Base-by-base conservation (phyloP, 805 yeast genomes). In the Starmerella lactis-condensi region DNA sequence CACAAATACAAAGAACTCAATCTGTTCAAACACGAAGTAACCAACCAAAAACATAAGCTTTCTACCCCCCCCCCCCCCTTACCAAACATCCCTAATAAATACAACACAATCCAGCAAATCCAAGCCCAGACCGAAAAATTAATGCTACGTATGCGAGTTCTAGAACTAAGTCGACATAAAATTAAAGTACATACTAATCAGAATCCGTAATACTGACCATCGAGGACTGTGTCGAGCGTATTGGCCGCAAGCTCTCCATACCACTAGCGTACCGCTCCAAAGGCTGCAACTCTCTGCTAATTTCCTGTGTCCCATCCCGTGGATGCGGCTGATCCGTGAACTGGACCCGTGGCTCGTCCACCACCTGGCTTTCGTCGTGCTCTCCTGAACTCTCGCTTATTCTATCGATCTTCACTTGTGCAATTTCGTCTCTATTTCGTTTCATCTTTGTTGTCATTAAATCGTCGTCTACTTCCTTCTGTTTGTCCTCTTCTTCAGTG, bases 171-270 rank as follows among this genome's bases (percentile, higher is more conserved):
- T 27, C 14, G 20, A 9, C 29, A 27, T 15, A 10, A 11, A 23
- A 17, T 17, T 5, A 14, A 27, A 4, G 12, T 6, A 12, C 11
- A 21, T 4, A 5, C 36, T 28, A 41, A 10, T 45, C 49, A n/a
- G 44, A 40, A 29, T 41, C 46, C 5, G 49, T 45, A 11, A 45
- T 28, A 5, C 44, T 38, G 14, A 45, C 37, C 11, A 45, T 34
- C 12, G 49, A 45, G 14, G 43, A 37, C 27, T 32, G 39, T 5
- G 39, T 33, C 8, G 45, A 40, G 11, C 44, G 37, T 29, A 44
- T 36, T 8, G 47, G 48, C 32, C 34, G 30, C 13, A 44, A 30
- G 11, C 38, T 27, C 24, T 42, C 39, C 26, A 26, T n/a, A 18
- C 29, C 24, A 35, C 42, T 38, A 33, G 28, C 33, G 12, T 40